Evolutionary conservation across 2,329 filamentous ascomycete species (phyloP).

Genomic region (Trichoderma sp.): DNA sequence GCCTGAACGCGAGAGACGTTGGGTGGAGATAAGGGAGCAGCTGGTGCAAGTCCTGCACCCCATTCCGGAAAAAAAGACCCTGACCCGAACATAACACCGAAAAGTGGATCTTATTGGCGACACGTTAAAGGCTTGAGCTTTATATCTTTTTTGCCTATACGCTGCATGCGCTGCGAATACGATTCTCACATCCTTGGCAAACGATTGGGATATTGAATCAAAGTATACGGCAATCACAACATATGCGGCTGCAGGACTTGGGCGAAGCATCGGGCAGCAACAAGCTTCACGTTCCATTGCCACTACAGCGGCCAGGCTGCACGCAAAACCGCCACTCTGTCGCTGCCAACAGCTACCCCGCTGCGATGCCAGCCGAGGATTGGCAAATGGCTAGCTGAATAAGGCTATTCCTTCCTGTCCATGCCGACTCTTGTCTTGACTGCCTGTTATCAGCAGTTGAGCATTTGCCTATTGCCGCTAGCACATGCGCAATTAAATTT

Average conservation of each 20-base stretch:
- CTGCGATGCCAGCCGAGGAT: background rate
- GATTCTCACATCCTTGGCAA: background rate
- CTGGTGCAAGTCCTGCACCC: background rate
- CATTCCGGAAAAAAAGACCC: conserved; percentile 1
- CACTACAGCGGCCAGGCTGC: background rate
- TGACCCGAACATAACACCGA: conserved; percentile 6
- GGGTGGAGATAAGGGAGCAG: conserved; percentile 5
- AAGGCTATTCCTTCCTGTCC: background rate
- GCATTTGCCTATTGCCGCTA: background rate
- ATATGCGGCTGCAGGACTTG: background rate
- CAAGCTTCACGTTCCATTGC: background rate
- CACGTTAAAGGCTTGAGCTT: background rate
- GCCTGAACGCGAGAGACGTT: background rate
- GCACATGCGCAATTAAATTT: background rate
- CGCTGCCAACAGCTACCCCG: conserved; percentile 7
- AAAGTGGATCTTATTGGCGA: background rate
- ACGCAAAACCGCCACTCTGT: background rate
- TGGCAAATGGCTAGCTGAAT: background rate
- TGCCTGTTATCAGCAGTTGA: background rate
- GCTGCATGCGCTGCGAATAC: background rate
- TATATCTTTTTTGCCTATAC: background rate
- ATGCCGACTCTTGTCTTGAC: background rate
- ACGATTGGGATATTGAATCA: background rate
- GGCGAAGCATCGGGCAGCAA: background rate
- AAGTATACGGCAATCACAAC: background rate